phyloP scores from a whole-genome alignment of 169 alveolate genomes.

The Perkinsus marinus region DNA sequence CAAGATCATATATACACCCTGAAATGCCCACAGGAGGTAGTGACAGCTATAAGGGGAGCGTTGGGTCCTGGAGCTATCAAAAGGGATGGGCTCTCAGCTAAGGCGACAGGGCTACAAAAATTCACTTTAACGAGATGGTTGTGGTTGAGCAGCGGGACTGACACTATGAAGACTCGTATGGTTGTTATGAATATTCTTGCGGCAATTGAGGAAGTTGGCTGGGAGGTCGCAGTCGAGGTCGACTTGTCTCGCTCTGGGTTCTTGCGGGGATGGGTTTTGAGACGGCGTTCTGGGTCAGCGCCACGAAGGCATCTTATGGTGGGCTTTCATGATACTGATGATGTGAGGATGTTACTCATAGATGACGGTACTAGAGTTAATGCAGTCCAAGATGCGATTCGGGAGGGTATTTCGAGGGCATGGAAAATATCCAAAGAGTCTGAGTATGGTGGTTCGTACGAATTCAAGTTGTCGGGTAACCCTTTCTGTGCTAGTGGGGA shows the following conservation, averaged over 20 bases:
- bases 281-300: not conserved
- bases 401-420: not conserved
- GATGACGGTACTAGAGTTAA: not conserved
- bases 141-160: not conserved
- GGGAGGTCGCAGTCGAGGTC: not conserved
- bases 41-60: not conserved
- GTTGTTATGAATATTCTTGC: not conserved
- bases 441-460: not conserved
- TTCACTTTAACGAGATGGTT: not conserved
- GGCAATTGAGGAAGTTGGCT: not conserved
- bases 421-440: not conserved
- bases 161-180: not conserved
- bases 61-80: not conserved
- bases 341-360: not conserved
- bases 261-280: not conserved
- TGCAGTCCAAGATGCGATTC: not conserved
- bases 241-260: not conserved
- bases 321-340: not conserved
- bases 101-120: not conserved
- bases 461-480: not conserved
- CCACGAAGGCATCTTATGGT: not conserved
- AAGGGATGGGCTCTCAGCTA: not conserved
- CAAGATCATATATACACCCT: not conserved
- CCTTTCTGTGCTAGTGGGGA: not conserved
- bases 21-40: not conserved